Evolutionary conservation across 371 early-diverging fungal genomes (phyloP).

Genomic region (Basidiobolus meristosporus): DNA sequence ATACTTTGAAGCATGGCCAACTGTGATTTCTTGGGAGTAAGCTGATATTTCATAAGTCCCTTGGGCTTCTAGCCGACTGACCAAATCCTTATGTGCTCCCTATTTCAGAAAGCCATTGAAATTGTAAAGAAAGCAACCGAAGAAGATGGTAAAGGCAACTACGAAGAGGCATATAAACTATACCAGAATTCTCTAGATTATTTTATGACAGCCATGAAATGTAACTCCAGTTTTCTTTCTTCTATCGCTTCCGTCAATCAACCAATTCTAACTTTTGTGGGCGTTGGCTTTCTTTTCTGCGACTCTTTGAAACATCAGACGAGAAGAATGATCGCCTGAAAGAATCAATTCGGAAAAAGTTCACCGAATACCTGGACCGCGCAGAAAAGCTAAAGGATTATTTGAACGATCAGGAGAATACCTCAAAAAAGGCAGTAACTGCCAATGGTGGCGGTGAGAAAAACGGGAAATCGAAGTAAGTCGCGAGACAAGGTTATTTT

Average conservation of each 20-base stretch:
- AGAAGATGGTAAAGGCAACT: constrained; percentile 78
- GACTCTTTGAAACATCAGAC: no score
- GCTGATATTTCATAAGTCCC: no score
- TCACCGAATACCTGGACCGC: constrained; percentile 80
- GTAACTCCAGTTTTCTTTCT: no score
- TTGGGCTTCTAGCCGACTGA: background rate
- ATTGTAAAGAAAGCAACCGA: constrained; percentile 85
- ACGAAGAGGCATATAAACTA: constrained; percentile 74
- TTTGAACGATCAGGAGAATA: constrained; percentile 41
- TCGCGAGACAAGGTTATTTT: background rate
- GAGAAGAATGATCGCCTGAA: constrained; percentile 83
- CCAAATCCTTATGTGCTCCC: background rate
- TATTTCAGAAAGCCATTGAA: constrained; percentile 58
- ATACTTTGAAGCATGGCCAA: constrained; percentile 3
- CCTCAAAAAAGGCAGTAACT: constrained; percentile 34
- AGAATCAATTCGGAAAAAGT: constrained; percentile 70
- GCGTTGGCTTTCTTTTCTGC: background rate
- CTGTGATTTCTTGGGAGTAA: constrained; percentile 3
- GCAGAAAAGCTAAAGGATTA: constrained; percentile 86
- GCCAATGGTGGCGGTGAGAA: constrained; percentile 22
- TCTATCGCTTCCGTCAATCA: no score
- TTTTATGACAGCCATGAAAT: constrained; percentile 88
- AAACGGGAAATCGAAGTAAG: constrained; percentile 16
- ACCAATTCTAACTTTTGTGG: constrained; percentile 4
- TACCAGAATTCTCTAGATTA: constrained; percentile 80